Base-by-base conservation (phyloP, 345 rosid species). In the Dipteronia sinensis region DNA sequence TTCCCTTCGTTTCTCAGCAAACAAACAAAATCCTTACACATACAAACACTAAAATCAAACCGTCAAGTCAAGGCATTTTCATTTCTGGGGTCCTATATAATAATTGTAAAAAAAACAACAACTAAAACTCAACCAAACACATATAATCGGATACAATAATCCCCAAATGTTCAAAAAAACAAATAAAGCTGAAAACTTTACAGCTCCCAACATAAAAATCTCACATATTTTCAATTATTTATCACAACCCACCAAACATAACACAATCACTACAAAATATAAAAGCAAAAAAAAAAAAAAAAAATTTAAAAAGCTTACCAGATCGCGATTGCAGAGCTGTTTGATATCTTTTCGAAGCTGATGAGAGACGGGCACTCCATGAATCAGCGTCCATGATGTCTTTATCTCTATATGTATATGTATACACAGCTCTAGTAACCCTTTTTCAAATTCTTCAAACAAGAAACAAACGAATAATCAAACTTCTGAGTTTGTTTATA, bases 281-380 rank as follows among this genome's bases (percentile, higher is more conserved):
- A 42, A 34, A n/a, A 51, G 10, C 75, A 42, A 27, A 42, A 51
- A 77, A 16, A 0, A 40, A 42, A 16, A 51, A 27, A 20, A 70
- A 69, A 69, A 6, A 27, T 11, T 29, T 46, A 42, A 40, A 10
- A 29, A 81, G 79, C 92, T 87, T 42, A 96, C 99, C 98, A 75
- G 98, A 87, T 94, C 97, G 93, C 73, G 97, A 91, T 77, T 88
- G 91, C 76, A 96, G 90, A 86, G 90, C 88, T 0, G 95, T 87
- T 77, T 92, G 97, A 81, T 90, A 91, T 75, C 98, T 87, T 83
- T 83, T 94, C 19, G 98, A 89, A 73, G 93, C 88, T 31, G 95
- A 92, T 76, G 96, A 90, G 69, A 93, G 87, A 83, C 95, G 97
- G 78, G 83, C 83, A 76, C 88, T 93, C 97, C 93, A 91, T 63